Base-by-base conservation (phyloP, 2,329 filamentous ascomycete genomes). In the Parafenestella ontariensis region DNA sequence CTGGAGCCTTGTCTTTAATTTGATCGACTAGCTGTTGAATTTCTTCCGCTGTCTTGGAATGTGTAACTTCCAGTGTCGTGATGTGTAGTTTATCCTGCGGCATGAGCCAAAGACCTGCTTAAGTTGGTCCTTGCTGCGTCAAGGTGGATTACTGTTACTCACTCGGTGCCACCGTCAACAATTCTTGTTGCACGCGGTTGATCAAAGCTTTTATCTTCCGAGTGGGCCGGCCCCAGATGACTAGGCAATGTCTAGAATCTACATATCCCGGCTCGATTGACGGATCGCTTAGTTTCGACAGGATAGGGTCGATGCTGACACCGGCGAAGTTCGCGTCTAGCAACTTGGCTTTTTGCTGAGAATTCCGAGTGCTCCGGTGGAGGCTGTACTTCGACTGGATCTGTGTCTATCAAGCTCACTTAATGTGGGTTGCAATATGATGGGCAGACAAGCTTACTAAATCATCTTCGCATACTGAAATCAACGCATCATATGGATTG, bases 161-260 rank as follows among this genome's bases (percentile, higher is more conserved):
- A 95, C 92, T 84, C 31, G 91, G 90, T 13, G 88, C 88, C 18
- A 85, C 82, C 18, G 81, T 77, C 52, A 81, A 79, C 43, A 96
- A 78, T 66, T 85, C 82, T 45, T 82, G 74, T 75, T 97, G 94
- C 26, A 97, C 77, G 52, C 83, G 82, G 2, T 79, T 76, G 2
- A 94, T 86, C 54, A 98, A 77, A 18, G 83, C 77, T 41, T 89
- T 81, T 17, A 97, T 81, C 62, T 89, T 86, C 41, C 85, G 77
- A 0, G 93, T 90, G 15, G 94, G 94, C 6, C 93, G 83, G 3
- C 90, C 91, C 92, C 92, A 97, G 70, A 97, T 88, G 0, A 92
- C 90, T 10, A 97, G 81, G 71, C 93, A 96, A 68, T 96, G 83
- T 36, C 94, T 82, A 37, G 86, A 84, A 71, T 98, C 94, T 46